These are phyloP conservation scores for Leptomonas seymouri DNA, from an alignment of 208 protist genomes.

Conservation along the genomic window DNA sequence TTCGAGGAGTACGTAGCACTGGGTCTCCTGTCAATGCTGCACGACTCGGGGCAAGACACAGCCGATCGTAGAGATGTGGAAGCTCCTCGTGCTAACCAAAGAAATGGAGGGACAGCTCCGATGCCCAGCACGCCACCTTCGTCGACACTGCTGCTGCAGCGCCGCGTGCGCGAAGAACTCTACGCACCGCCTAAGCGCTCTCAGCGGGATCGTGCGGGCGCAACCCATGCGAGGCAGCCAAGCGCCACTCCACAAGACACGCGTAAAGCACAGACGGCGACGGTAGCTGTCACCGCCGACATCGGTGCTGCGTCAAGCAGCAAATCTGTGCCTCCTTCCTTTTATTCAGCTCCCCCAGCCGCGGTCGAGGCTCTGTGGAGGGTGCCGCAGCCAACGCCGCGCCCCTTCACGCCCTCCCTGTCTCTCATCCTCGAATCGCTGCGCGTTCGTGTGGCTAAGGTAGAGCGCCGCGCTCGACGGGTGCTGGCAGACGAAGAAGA, in stretches of 20 bases:
- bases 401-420: constrained; percentile 29
- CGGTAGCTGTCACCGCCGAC: background rate
- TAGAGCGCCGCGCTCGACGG: constrained; percentile 8
- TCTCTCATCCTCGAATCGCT: constrained; percentile 13
- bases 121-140: background rate
- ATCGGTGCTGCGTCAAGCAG: background rate
- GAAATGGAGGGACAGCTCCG: background rate
- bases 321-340: background rate
- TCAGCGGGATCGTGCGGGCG: too few species aligned
- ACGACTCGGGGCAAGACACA: background rate
- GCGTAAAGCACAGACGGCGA: background rate
- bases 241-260: background rate
- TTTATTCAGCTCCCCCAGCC: background rate
- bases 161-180: constrained; percentile 30
- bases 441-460: background rate
- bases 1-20: constrained; percentile 34
- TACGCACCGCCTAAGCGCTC: constrained; percentile 28
- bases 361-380: background rate
- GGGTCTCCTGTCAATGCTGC: constrained; percentile 31
- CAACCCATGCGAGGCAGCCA: too few species aligned
- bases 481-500: background rate
- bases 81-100: background rate
- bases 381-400: background rate
- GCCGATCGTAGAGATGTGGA: background rate
- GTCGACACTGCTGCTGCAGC: constrained; percentile 19